phyloP scores from a whole-genome alignment of 2,329 filamentous ascomycete species.

The Trichoderma semiorbis region DNA sequence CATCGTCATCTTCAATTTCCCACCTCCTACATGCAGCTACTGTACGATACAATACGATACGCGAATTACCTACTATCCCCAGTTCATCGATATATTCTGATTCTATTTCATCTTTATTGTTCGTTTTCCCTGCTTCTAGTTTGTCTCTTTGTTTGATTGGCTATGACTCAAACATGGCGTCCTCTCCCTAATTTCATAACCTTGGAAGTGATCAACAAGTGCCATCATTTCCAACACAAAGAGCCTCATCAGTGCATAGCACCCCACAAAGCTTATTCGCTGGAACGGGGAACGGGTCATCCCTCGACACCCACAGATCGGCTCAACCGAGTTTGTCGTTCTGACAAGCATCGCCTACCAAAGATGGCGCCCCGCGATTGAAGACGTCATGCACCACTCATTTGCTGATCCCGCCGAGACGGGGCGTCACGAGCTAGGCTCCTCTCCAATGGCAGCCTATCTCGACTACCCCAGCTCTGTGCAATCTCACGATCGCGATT shows the following conservation, averaged over 20 bases:
- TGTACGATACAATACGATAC: background rate
- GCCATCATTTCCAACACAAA: background rate
- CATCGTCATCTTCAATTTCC: background rate
- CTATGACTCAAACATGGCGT: background rate
- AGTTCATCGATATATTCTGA: background rate
- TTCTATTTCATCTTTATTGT: background rate
- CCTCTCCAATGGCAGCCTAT: background rate
- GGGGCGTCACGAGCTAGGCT: constrained; percentile 4
- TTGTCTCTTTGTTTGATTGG: background rate
- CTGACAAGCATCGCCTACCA: background rate
- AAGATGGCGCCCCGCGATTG: background rate
- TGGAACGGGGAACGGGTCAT: background rate
- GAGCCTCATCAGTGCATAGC: background rate
- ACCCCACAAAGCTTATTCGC: background rate
- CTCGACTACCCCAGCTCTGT: constrained; percentile 5
- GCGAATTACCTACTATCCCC: background rate
- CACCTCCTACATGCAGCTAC: background rate
- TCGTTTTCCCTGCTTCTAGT: background rate
- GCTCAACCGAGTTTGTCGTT: background rate
- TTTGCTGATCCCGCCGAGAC: background rate
- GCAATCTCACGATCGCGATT: constrained; percentile 1
- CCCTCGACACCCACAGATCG: background rate
- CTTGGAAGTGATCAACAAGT: background rate
- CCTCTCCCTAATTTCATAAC: background rate
- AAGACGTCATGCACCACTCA: constrained; percentile 15